Evolutionary conservation across 2,329 filamentous ascomycete species (phyloP).

Genomic region (Alternaria postmessia): DNA sequence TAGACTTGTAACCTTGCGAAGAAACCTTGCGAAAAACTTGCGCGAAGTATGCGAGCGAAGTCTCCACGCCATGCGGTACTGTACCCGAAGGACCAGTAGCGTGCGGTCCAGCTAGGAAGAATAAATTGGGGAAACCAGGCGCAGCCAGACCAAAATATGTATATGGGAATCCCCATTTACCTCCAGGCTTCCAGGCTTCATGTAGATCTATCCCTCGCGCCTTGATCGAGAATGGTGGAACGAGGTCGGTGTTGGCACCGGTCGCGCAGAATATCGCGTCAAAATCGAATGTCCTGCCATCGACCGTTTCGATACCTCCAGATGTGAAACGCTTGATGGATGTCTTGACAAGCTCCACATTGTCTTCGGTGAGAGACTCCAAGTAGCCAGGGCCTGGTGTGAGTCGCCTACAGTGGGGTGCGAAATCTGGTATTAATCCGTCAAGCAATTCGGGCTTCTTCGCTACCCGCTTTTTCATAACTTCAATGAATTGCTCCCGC

Average conservation of each 20-base stretch:
- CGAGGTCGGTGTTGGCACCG: constrained; percentile 63
- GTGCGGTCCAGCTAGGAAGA: constrained; percentile 66
- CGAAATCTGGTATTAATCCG: constrained; percentile 52
- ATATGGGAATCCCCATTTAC: constrained; percentile 69
- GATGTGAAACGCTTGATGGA: constrained; percentile 51
- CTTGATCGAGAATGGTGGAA: constrained; percentile 67
- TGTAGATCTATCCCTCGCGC: constrained; percentile 64
- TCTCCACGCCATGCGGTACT: constrained; percentile 72
- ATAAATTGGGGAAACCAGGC: constrained; percentile 72
- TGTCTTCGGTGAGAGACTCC: constrained; percentile 52
- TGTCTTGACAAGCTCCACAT: constrained; percentile 52
- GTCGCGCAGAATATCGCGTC: constrained; percentile 69
- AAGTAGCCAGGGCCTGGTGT: constrained; percentile 50
- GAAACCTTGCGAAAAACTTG: constrained; percentile 73
- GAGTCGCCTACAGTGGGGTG: constrained; percentile 44
- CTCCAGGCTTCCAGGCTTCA: constrained; percentile 64
- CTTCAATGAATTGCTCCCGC: constrained; percentile 40
- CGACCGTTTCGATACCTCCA: constrained; percentile 50
- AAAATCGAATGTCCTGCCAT: constrained; percentile 50
- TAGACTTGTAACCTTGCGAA: constrained; percentile 70
- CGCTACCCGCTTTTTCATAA: constrained; percentile 50
- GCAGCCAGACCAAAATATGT: constrained; percentile 71
- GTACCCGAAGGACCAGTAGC: constrained; percentile 63
- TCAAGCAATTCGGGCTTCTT: constrained; percentile 54
- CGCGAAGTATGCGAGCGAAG: constrained; percentile 70